phyloP scores from a whole-genome alignment of 805 yeast genomes.

The Blastobotrys mokoenaii region DNA sequence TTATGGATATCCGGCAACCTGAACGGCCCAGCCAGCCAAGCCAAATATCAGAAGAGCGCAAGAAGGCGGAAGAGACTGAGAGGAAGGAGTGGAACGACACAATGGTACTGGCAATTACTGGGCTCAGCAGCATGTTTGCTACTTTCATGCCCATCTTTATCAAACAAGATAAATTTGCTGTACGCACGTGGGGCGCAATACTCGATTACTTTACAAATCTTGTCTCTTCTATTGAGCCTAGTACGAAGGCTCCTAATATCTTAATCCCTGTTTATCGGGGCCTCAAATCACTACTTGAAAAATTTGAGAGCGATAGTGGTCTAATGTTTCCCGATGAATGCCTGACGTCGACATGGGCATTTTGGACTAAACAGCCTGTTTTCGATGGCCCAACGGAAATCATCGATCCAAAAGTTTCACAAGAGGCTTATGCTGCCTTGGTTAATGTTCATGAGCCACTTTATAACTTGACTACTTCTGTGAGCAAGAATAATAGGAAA shows the following conservation, averaged over 20 bases:
- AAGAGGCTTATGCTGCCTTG: slow-evolving; percentile 51
- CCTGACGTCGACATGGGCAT: slow-evolving; percentile 21
- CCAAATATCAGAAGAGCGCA: slow-evolving; percentile 8
- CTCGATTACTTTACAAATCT: slow-evolving; percentile 35
- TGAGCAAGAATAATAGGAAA: slow-evolving; percentile 33
- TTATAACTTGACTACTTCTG: slow-evolving; percentile 31
- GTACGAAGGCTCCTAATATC: slow-evolving; percentile 42
- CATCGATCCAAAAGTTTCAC: slow-evolving; percentile 33
- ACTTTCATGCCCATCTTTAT: slow-evolving; percentile 39
- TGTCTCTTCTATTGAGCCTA: slow-evolving; percentile 21
- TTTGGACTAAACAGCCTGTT: slow-evolving; percentile 33
- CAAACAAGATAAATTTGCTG: slow-evolving; percentile 17
- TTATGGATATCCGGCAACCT: slow-evolving; percentile 23
- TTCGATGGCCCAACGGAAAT: slow-evolving; percentile 20
- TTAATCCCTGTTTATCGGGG: slow-evolving; percentile 44
- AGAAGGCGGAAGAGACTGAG: slow-evolving; percentile 21
- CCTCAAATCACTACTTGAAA: slow-evolving; percentile 39
- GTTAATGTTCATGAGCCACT: slow-evolving; percentile 46
- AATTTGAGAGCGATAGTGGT: slow-evolving; percentile 16
- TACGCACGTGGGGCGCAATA: slow-evolving; percentile 48
- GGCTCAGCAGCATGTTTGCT: slow-evolving; percentile 53
- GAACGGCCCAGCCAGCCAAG: too few relatives aligned
- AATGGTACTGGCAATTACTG: slow-evolving; percentile 50
- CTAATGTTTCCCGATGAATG: slow-evolving; percentile 10
- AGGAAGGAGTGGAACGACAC: slow-evolving; percentile 49